Evolutionary conservation across 2,329 filamentous ascomycete species (phyloP), one percentile per base, ranked within the genome.

Genomic region (Colletotrichum sp.): DNA sequence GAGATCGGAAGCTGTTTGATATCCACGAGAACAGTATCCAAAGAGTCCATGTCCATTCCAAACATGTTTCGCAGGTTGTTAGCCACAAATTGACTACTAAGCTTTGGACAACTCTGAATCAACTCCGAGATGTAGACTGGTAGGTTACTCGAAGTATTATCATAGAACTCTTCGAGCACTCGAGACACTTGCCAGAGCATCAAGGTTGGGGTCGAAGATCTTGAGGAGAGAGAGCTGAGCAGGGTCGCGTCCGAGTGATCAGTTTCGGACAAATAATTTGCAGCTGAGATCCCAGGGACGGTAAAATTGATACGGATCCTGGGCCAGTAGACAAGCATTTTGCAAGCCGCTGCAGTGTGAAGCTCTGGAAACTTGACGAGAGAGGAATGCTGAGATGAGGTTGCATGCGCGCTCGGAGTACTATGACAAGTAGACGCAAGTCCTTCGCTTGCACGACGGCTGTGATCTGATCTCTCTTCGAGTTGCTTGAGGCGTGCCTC

Each of bases 261-360:
- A 30, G 25, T 32, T 19, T 68, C 64, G n/a, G 30, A 55, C 27
- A 73, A 34, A 52, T 73, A 73, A 8, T 39, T 61, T 15, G 19
- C 19, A 19, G 71, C 34, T 6, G 55, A 55, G 16, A 69, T 27
- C 19, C 39, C 55, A 19, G 64, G 63, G 30, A 69, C 8, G 0
- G 64, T 68, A 22, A 69, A 63, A 34, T 68, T 57, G 6, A 73
- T 32, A 12, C 71, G 22, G 22, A 73, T 69, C 28, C 55, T 52
- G 19, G 71, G 71, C 71, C 71, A 73, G 64, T 57, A 68, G n/a
- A 44, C 32, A 19, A 73, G 65, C 71, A 73, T 73, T 32, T 68
- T 73, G 30, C 28, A 68, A 27, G 44, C 71, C 8, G 71, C 52
- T 4, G 71, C 71, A 15, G 71, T 73, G 71, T 73, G 71, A n/a